Evolutionary conservation across 805 yeast genomes (phyloP).

Genomic region (Metschnikowia chrysomelidarum): DNA sequence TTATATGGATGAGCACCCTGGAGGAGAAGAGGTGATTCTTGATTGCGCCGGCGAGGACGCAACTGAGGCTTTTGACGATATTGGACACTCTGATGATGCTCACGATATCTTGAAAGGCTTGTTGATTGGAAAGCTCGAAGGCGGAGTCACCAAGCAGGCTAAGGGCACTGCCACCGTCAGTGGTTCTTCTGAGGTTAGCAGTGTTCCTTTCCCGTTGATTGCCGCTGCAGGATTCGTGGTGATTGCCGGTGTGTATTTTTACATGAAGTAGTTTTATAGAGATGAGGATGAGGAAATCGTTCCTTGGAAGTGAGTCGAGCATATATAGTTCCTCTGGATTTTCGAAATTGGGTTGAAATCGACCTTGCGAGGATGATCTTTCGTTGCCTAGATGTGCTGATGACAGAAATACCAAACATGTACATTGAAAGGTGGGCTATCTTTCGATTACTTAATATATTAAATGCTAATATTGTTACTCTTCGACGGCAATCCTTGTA

Average conservation of each 20-base stretch:
- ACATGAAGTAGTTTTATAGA: slow-evolving; percentile 18
- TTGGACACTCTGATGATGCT: slow-evolving; percentile 98
- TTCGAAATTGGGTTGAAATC: too few species aligned
- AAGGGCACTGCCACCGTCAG: slow-evolving; percentile 13
- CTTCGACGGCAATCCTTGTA: too few species aligned
- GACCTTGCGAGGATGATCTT: too few species aligned
- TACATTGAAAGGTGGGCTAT: too few species aligned
- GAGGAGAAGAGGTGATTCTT: slow-evolving; percentile 78
- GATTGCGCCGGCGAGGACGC: slow-evolving; percentile 85
- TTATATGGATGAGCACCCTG: slow-evolving; percentile 59
- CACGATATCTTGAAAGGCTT: slow-evolving; percentile 67
- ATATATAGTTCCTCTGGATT: too few species aligned
- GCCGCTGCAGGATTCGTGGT: slow-evolving; percentile 19
- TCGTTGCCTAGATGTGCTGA: too few species aligned
- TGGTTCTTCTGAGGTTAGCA: slow-evolving; percentile 13
- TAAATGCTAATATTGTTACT: too few species aligned
- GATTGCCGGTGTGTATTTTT: slow-evolving; percentile 21
- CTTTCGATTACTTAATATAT: too few species aligned
- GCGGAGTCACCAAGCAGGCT: slow-evolving; percentile 41
- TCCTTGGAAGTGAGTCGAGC: too few species aligned
- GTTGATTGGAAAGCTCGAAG: slow-evolving; percentile 78
- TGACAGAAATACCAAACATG: too few species aligned
- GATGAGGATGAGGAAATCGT: too few species aligned
- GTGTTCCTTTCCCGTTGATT: slow-evolving; percentile 20
- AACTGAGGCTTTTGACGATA: slow-evolving; percentile 67